Conservation (phyloP, 352 stramenopile genomes). For the Phytophthora melonis region DNA sequence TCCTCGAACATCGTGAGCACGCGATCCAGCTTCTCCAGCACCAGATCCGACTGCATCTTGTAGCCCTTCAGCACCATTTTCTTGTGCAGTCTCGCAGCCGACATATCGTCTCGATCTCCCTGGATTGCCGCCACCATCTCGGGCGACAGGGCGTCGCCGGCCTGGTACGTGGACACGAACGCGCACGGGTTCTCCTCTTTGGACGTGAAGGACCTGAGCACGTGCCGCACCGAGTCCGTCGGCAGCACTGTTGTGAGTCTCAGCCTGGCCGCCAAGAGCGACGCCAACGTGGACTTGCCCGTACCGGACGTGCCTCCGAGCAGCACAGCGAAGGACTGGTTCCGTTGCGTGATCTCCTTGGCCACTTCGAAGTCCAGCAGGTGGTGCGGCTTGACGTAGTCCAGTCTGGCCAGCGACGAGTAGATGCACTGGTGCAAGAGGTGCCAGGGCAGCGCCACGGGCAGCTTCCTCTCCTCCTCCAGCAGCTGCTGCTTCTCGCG, state of each 20-base stretch:
- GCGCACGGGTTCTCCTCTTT: conserved; percentile 84
- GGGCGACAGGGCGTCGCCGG: conserved; percentile 73
- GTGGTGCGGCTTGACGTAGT: conserved; percentile 90
- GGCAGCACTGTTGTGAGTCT: conserved; percentile 86
- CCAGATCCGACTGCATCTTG: conserved; percentile 82
- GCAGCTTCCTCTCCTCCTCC: not conserved
- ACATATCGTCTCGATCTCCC: conserved; percentile 60
- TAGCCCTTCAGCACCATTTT: conserved; percentile 85
- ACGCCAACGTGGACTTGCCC: conserved; percentile 88
- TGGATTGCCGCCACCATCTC: conserved; percentile 61
- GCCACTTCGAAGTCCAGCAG: conserved; percentile 86
- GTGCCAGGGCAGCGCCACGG: conserved; percentile 67
- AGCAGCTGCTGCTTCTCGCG: not conserved
- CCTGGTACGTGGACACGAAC: conserved; percentile 91
- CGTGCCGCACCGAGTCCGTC: conserved; percentile 88
- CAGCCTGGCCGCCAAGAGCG: conserved; percentile 75
- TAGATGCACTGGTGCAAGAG: conserved; percentile 87
- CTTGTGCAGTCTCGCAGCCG: conserved; percentile 79
- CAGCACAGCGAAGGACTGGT: conserved; percentile 88
- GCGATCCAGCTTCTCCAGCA: conserved; percentile 85
- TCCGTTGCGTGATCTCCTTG: conserved; percentile 88
- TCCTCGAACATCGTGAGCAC: conserved; percentile 89
- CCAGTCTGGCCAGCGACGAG: conserved; percentile 73
- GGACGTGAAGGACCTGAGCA: conserved; percentile 80
- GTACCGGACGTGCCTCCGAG: conserved; percentile 88